Conservation (phyloP, 1,139 yeast species). For the Kurtzmaniella natalensis region DNA sequence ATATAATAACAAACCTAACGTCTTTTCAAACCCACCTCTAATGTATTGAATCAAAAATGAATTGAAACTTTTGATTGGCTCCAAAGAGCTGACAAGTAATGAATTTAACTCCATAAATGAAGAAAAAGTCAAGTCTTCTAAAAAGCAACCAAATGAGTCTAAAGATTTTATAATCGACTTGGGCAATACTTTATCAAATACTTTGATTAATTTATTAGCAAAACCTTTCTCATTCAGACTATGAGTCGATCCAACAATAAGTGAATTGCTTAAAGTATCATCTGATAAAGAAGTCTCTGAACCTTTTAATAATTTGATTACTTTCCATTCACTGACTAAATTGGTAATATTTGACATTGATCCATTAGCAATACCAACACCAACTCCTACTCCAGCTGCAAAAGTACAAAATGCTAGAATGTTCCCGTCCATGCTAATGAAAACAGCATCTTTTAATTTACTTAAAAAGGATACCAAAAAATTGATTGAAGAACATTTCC, state of each 20-base stretch:
- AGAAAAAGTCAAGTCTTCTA: slow-evolving; percentile 7
- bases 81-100: slow-evolving; percentile 8
- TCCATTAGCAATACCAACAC: slow-evolving; percentile 24
- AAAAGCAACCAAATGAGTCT: neutral
- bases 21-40: slow-evolving; percentile 26
- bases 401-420: slow-evolving; percentile 29
- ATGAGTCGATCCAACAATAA: no score
- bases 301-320: neutral
- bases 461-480: slow-evolving; percentile 15
- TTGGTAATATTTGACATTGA: slow-evolving; percentile 15
- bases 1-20: slow-evolving; percentile 10
- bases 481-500: slow-evolving; percentile 17
- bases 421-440: slow-evolving; percentile 4
- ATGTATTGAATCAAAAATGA: slow-evolving; percentile 20
- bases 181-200: neutral
- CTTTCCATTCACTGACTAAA: slow-evolving; percentile 5
- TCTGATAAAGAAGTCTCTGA: neutral
- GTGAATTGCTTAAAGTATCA: slow-evolving; percentile 1
- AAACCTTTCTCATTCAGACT: slow-evolving; percentile 4
- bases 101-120: slow-evolving; percentile 7
- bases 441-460: slow-evolving; percentile 9
- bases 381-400: slow-evolving; percentile 34
- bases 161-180: neutral
- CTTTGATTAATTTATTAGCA: neutral
- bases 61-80: slow-evolving; percentile 14